phyloP scores from a whole-genome alignment of 1,284 basidiomycete species.

The Thecaphora frezii region DNA sequence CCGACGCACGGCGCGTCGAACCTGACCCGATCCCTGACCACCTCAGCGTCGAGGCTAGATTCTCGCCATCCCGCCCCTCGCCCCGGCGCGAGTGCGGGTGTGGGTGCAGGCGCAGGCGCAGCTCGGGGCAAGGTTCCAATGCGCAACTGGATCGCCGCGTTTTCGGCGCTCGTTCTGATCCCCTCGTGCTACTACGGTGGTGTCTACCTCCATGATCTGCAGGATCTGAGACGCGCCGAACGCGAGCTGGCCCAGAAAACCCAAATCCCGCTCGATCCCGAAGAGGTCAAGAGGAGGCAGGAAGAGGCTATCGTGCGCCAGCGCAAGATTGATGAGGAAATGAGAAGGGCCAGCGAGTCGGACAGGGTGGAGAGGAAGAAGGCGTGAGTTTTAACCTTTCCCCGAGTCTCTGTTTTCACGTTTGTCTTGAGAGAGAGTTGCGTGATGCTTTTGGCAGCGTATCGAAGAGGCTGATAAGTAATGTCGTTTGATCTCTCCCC shows the following conservation, averaged over 20 bases:
- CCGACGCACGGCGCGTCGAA: too few species aligned
- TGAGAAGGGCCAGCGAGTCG: background rate
- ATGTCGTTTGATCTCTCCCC: too few species aligned
- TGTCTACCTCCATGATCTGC: conserved; percentile 21
- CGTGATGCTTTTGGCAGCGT: too few species aligned
- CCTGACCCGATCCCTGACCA: too few species aligned
- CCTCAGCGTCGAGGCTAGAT: too few species aligned
- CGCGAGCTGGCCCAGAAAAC: background rate
- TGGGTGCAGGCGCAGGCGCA: too few species aligned
- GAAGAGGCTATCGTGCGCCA: too few species aligned
- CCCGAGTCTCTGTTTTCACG: too few species aligned
- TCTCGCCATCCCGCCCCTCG: too few species aligned
- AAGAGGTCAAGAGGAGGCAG: background rate
- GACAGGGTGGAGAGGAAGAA: background rate
- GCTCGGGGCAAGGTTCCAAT: background rate
- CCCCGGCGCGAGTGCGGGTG: too few species aligned
- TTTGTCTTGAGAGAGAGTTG: too few species aligned
- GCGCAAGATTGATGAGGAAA: background rate
- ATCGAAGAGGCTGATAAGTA: too few species aligned
- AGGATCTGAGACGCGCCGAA: conserved; percentile 1
- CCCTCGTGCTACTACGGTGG: conserved; percentile 28
- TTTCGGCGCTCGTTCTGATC: conserved; percentile 24
- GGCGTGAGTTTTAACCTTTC: background rate
- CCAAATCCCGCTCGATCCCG: background rate
- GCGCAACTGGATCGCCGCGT: conserved; percentile 35